Conservation (phyloP, 2,329 filamentous ascomycete genomes). For the Fusarium torulosum region DNA sequence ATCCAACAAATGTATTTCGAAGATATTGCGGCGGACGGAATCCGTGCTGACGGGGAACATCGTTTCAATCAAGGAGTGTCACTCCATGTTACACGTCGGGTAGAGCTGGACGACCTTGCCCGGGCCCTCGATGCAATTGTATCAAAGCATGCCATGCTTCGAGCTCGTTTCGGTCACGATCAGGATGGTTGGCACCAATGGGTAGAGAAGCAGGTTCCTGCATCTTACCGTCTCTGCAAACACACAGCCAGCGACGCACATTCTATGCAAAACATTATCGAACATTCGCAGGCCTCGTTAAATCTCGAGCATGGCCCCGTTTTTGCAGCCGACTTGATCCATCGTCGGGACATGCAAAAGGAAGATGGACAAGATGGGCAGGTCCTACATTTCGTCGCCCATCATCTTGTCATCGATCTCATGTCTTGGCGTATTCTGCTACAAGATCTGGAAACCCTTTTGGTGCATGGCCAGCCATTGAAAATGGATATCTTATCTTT, state of each 20-base stretch:
- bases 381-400: constrained; percentile 1
- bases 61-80: constrained; percentile 7
- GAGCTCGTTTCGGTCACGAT: neutral
- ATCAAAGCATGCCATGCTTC: constrained; percentile 11
- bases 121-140: neutral
- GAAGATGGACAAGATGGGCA: neutral
- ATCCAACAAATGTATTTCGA: constrained; percentile 10
- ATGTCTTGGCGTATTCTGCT: constrained; percentile 5
- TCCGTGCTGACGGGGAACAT: too few species aligned
- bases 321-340: constrained; percentile 5
- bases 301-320: constrained; percentile 7
- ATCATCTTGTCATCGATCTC: constrained; percentile 8
- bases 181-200: constrained; percentile 5
- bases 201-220: constrained; percentile 3
- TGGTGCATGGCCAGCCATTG: too few species aligned
- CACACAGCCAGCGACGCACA: neutral
- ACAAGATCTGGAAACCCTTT: too few species aligned
- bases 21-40: constrained; percentile 3
- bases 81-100: neutral
- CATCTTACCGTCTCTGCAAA: neutral
- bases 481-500: too few species aligned
- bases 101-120: too few species aligned
- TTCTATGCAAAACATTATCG: too few species aligned
- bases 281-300: neutral
- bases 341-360: too few species aligned